Percentiles rank a stretch among this genome's conserved stretches.
Conservation (phyloP, 2,329 filamentous ascomycete species). For the Alternaria dauci region DNA sequence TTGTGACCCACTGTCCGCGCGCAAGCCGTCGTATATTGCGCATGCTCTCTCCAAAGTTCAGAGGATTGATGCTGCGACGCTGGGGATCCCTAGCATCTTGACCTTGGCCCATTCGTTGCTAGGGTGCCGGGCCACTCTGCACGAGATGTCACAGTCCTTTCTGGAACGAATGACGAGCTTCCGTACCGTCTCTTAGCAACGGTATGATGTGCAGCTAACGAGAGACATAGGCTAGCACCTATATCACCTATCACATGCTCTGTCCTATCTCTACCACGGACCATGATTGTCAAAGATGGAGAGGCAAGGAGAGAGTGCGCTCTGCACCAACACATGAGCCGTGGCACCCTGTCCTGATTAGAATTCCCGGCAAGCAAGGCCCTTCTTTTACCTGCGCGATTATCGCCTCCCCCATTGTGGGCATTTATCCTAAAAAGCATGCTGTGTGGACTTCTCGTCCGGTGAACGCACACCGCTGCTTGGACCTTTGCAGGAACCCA, state of each 20-base stretch:
- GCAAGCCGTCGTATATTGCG: slow-evolving; percentile 21
- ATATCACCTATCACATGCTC: not conserved
- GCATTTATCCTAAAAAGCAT: slow-evolving; percentile 7
- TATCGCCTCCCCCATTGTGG: not conserved
- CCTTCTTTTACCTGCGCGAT: not conserved
- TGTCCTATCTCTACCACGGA: not conserved
- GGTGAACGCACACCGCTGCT: slow-evolving; percentile 15
- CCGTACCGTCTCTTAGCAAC: slow-evolving; percentile 3
- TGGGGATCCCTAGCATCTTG: slow-evolving; percentile 17
- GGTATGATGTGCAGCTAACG: slow-evolving; percentile 16
- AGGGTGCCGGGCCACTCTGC: slow-evolving; percentile 21
- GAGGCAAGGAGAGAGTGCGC: not conserved
- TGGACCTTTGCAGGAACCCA: not conserved
- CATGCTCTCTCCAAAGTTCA: slow-evolving; percentile 19
- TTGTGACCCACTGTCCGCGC: slow-evolving; percentile 24
- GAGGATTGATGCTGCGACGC: slow-evolving; percentile 19
- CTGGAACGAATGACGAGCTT: slow-evolving; percentile 16
- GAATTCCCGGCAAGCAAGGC: not conserved
- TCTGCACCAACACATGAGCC: not conserved
- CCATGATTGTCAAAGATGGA: not conserved
- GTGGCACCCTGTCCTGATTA: not conserved
- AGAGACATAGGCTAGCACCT: not conserved
- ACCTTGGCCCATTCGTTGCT: slow-evolving; percentile 21
- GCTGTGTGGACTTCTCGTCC: not conserved
- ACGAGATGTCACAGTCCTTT: slow-evolving; percentile 22